Conservation (phyloP, 2,329 filamentous ascomycete genomes). For the Thermoascus crustaceus region DNA sequence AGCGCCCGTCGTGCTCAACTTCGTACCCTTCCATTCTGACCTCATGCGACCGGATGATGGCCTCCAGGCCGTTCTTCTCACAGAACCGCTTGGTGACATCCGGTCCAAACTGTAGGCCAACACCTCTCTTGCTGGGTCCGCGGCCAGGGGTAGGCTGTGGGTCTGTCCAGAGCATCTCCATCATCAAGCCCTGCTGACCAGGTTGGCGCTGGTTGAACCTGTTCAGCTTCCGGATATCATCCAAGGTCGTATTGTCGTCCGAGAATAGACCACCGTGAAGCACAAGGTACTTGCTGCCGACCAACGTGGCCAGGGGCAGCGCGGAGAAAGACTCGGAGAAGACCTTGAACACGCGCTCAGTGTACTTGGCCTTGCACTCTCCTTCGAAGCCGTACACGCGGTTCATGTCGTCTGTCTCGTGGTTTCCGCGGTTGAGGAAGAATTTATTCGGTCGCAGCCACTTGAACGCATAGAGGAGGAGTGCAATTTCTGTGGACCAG, state of each 20-base stretch:
- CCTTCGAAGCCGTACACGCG: conserved; percentile 96
- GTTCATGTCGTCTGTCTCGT: conserved; percentile 99
- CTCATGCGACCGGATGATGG: conserved; percentile 94
- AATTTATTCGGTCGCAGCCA: conserved; percentile 81
- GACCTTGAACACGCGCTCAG: conserved; percentile 87
- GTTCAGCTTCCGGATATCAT: conserved; percentile 90
- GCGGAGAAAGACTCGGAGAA: conserved; percentile 98
- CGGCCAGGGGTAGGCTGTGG: conserved; percentile 79
- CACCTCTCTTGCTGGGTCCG: conserved; percentile 90
- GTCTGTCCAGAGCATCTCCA: conserved; percentile 99
- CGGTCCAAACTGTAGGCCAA: conserved; percentile 92
- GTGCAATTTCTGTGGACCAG: conserved; percentile 95
- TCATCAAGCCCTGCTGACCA: conserved; percentile 91
- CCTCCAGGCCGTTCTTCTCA: conserved; percentile 87
- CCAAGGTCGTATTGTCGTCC: conserved; percentile 78
- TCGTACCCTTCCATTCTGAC: conserved; percentile 99
- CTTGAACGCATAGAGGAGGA: conserved; percentile 93
- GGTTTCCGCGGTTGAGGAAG: conserved; percentile 96
- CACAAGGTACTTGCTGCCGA: conserved; percentile 83
- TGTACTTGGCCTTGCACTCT: conserved; percentile 97
- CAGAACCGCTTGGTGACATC: conserved; percentile 96
- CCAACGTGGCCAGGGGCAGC: conserved; percentile 80
- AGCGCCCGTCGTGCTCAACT: conserved; percentile 89
- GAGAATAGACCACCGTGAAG: conserved; percentile 95
- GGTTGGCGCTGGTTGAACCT: conserved; percentile 86